Evolutionary conservation across 1,139 yeast genomes (phyloP), one percentile per base, ranked within the genome.

Genomic region (Candida sp.): DNA sequence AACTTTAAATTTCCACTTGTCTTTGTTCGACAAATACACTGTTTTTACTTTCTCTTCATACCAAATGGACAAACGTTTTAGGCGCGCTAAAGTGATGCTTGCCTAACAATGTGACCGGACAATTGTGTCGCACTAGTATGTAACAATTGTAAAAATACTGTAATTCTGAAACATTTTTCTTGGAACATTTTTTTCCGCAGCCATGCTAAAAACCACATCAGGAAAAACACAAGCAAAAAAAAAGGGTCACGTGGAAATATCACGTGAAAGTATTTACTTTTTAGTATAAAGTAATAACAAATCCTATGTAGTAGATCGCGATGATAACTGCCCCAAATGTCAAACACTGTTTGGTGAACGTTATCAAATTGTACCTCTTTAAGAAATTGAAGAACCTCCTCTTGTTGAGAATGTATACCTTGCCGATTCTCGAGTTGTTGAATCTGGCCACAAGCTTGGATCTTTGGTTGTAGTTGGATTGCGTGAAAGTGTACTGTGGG

Each of bases 281-380:
- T 27, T 25, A 41, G 43, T 49, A 55, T 48, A 54, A 47, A 33
- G 57, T 54, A 28, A 54, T 48, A 41, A 56, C 58, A 49, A 63
- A 63, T 11, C 61, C 62, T 43, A 62, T 31, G 47, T 60, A 58
- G 49, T 68, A 68, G 6, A 67, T 50, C 9, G 50, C 25, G 7
- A 61, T 54, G 7, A 67, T 63, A 5, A 57, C 23, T 1, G 48
- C 25, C 9, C 60, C 65, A 46, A 68, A 51, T 3, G 57, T 23
- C 4, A 54, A 4, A n/a, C 58, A 46, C 41, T 68, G 71, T 46
- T 55, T 63, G 7, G 59, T 37, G 47, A 66, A 64, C n/a, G 48
- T 53, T 12, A 52, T 50, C 40, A 57, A 49, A 49, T 59, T 63
- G 62, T 59, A 63, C 52, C 53, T 60, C 34, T 50, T 58, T 47